Conservation (phyloP, 176 grass and related monocot genomes). For the Aegilops longissima region DNA sequence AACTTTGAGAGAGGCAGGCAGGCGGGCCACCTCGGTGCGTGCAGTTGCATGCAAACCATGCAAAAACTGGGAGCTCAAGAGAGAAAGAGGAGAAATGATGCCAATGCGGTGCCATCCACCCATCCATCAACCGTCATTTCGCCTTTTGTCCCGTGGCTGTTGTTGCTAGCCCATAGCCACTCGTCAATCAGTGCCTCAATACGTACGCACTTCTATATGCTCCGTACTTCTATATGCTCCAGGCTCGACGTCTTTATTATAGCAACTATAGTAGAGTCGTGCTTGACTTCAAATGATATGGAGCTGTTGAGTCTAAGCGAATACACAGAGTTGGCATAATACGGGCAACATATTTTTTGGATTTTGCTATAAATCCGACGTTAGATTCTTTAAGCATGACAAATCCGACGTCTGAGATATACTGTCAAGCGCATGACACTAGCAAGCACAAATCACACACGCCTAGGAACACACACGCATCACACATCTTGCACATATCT, state of each 20-base stretch:
- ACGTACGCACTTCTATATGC: neutral
- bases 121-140: constrained; percentile 17
- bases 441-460: too few relatives aligned
- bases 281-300: too few relatives aligned
- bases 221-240: neutral
- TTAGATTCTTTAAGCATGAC: too few relatives aligned
- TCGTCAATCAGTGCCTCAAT: neutral
- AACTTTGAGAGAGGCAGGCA: neutral
- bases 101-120: constrained; percentile 32
- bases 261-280: too few relatives aligned
- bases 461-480: too few relatives aligned
- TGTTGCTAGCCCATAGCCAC: neutral
- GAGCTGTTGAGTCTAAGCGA: too few relatives aligned
- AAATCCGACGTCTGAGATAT: too few relatives aligned
- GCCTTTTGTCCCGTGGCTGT: constrained; percentile 14
- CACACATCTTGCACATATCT: too few relatives aligned
- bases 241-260: neutral
- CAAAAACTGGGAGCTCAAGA: neutral
- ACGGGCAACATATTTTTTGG: too few relatives aligned
- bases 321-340: too few relatives aligned
- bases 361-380: too few relatives aligned
- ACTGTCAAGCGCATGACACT: too few relatives aligned
- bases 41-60: constrained; percentile 5
- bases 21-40: neutral
- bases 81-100: constrained; percentile 34